These are phyloP conservation scores for Ophiostoma piceae DNA, from an alignment of 2,329 filamentous ascomycete genomes.

Conservation along the genomic window DNA sequence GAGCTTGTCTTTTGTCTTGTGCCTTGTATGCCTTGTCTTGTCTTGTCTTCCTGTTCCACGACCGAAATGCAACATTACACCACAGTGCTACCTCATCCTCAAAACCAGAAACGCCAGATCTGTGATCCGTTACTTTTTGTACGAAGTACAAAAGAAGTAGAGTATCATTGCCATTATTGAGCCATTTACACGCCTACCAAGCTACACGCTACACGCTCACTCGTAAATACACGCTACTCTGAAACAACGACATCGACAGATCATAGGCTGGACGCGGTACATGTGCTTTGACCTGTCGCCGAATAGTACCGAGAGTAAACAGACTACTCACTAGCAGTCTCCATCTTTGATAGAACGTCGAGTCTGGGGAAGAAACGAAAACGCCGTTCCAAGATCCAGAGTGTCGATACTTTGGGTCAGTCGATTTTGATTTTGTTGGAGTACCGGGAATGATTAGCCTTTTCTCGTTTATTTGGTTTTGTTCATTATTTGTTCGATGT, in stretches of 20 bases:
- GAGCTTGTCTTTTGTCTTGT: neutral
- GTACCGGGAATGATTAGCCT: neutral
- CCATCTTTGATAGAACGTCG: slow-evolving; percentile 7
- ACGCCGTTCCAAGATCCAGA: neutral
- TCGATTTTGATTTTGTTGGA: neutral
- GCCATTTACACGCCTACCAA: neutral
- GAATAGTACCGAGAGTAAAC: neutral
- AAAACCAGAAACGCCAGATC: neutral
- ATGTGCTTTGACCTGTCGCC: slow-evolving; percentile 1
- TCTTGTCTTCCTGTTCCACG: slow-evolving; percentile 1
- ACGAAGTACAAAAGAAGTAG: too few relatives aligned
- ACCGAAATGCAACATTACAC: slow-evolving; percentile 2
- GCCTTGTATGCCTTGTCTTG: neutral
- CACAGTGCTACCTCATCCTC: neutral
- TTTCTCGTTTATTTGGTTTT: neutral
- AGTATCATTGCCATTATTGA: neutral
- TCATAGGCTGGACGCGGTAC: neutral
- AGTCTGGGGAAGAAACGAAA: neutral
- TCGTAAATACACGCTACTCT: neutral
- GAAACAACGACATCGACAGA: slow-evolving; percentile 4
- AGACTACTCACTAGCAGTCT: neutral
- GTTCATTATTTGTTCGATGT: too few relatives aligned
- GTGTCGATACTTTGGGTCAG: neutral
- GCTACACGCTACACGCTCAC: neutral
- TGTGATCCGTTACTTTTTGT: neutral